phyloP scores from a whole-genome alignment of 164 flowering plant genomes.

The Magnolia sinica region DNA sequence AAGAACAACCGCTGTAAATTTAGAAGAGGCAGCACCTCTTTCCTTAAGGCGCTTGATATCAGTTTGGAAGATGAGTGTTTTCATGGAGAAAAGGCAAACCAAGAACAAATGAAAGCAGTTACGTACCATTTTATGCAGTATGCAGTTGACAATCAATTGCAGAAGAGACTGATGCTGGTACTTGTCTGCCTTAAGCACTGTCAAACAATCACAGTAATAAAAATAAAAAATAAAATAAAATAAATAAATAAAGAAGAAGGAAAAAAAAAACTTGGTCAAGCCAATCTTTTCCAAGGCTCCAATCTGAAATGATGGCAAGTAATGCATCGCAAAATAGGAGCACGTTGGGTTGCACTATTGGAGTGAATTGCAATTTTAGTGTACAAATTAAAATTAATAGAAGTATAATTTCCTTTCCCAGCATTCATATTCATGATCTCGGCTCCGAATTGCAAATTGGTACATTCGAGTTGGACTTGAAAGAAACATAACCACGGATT shows the following conservation, averaged over 20 bases:
- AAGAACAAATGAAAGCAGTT: not conserved
- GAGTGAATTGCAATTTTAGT: too few relatives aligned
- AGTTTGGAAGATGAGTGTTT: not conserved
- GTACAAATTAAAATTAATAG: too few relatives aligned
- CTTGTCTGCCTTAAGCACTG: conserved; percentile 4
- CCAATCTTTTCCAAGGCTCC: not conserved
- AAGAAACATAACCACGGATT: too few relatives aligned
- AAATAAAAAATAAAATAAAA: too few relatives aligned
- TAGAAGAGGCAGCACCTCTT: not conserved
- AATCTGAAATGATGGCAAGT: not conserved
- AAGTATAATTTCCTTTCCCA: too few relatives aligned
- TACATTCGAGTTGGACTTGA: too few relatives aligned
- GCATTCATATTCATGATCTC: too few relatives aligned
- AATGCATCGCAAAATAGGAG: not conserved
- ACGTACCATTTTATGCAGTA: conserved; percentile 11
- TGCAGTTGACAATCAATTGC: not conserved
- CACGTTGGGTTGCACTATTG: not conserved
- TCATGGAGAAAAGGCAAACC: not conserved
- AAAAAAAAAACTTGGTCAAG: not conserved
- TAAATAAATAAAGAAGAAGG: not conserved
- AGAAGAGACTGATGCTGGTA: not conserved
- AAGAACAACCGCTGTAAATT: not conserved
- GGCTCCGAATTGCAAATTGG: too few relatives aligned
- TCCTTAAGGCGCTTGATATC: not conserved
- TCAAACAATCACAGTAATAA: not conserved